phyloP scores from a whole-genome alignment of 352 stramenopile genomes.

The Phytophthora vignae region DNA sequence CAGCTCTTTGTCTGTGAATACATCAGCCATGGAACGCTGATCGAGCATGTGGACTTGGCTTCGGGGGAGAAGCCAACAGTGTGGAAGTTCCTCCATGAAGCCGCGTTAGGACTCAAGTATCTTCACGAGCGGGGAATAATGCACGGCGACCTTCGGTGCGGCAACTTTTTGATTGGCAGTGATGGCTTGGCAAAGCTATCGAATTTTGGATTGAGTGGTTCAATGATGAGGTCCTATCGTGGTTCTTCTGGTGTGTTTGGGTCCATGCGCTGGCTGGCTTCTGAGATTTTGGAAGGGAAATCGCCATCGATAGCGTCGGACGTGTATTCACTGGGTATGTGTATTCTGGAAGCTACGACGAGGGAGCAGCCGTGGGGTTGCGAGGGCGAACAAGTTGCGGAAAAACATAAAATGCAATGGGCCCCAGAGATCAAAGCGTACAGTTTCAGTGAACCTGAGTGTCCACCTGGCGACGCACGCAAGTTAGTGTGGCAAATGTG shows the following conservation, averaged over 20 bases:
- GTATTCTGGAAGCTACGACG: slow-evolving; percentile 30
- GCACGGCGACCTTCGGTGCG: slow-evolving; percentile 35
- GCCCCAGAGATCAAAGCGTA: background rate
- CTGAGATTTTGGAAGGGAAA: slow-evolving; percentile 12
- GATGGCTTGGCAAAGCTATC: slow-evolving; percentile 34
- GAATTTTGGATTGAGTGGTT: slow-evolving; percentile 37
- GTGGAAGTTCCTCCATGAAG: slow-evolving; percentile 20
- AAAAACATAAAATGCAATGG: background rate
- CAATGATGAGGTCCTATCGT: background rate
- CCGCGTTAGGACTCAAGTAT: slow-evolving; percentile 16
- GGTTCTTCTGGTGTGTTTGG: background rate
- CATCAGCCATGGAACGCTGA: slow-evolving; percentile 8
- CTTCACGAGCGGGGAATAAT: slow-evolving; percentile 20
- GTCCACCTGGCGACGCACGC: background rate
- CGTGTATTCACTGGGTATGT: slow-evolving; percentile 36
- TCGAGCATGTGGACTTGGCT: slow-evolving; percentile 1
- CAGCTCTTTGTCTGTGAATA: slow-evolving; percentile 29
- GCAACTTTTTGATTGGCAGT: slow-evolving; percentile 38
- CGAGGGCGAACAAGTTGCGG: background rate
- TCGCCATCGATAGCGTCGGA: slow-evolving; percentile 13
- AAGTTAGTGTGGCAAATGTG: slow-evolving; percentile 24
- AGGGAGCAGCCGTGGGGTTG: background rate
- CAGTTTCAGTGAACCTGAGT: background rate
- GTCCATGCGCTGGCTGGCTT: slow-evolving; percentile 15
- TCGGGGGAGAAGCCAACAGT: background rate